These are phyloP conservation scores for Pichia sorboxylosa DNA, from an alignment of 1,139 yeast genomes.

Conservation along the genomic window DNA sequence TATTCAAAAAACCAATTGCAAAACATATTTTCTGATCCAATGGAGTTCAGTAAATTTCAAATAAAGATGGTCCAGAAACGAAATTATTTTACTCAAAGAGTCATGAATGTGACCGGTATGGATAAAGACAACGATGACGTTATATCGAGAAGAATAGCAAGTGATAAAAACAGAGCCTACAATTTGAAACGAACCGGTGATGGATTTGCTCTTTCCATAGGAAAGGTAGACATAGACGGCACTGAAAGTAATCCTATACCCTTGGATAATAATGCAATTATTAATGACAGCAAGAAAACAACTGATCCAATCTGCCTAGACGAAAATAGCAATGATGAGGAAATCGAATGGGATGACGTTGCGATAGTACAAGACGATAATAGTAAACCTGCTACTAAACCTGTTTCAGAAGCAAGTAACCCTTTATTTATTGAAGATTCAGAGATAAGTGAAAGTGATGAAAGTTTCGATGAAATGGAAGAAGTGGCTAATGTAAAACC, in stretches of 20 bases:
- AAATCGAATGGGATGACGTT: slow-evolving; percentile 18
- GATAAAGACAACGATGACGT: slow-evolving; percentile 36
- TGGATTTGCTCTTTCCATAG: slow-evolving; percentile 77
- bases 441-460: slow-evolving; percentile 6
- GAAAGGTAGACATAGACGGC: no score
- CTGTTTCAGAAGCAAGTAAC: no score
- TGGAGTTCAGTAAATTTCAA: slow-evolving; percentile 89
- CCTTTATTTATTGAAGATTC: slow-evolving; percentile 8
- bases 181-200: slow-evolving; percentile 63
- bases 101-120: slow-evolving; percentile 79
- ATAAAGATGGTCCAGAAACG: slow-evolving; percentile 87
- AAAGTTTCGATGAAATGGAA: slow-evolving; percentile 6
- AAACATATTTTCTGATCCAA: slow-evolving; percentile 64
- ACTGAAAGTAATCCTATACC: no score
- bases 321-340: slow-evolving; percentile 6
- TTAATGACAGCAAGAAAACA: no score
- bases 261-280: no score
- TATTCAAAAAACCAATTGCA: slow-evolving; percentile 79
- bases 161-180: slow-evolving; percentile 71
- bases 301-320: no score
- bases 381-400: no score
- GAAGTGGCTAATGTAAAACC: slow-evolving; percentile 6
- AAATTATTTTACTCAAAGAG: slow-evolving; percentile 75
- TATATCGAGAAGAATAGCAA: slow-evolving; percentile 56
- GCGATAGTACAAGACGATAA: no score